Evolutionary conservation across 2,329 filamentous ascomycete species (phyloP).

Genomic region (Calonectria honghensis): DNA sequence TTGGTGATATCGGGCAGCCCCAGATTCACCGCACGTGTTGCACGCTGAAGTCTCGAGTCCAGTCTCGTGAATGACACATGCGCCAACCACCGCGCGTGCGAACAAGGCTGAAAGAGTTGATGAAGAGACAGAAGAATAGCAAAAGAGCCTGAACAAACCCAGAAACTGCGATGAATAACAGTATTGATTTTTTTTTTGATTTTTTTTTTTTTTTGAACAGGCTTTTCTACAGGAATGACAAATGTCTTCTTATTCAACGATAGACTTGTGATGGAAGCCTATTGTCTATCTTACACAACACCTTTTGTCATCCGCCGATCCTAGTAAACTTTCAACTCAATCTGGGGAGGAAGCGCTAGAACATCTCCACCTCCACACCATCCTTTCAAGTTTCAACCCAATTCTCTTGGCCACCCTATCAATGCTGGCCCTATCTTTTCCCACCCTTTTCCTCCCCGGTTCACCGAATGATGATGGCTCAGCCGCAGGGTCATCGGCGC

Average conservation of each 20-base stretch:
- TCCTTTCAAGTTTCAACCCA: constrained; percentile 33
- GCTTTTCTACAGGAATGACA: not conserved
- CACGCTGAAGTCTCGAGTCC: not conserved
- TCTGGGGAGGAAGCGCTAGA: constrained; percentile 25
- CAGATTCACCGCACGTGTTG: constrained; percentile 30
- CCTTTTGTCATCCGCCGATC: constrained; percentile 1
- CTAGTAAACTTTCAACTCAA: constrained; percentile 29
- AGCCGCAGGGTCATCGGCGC: constrained; percentile 52
- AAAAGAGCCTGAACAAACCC: not conserved
- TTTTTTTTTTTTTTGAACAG: too few species aligned
- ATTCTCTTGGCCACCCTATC: constrained; percentile 41
- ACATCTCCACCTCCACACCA: constrained; percentile 28
- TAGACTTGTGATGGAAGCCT: not conserved
- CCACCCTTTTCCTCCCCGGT: constrained; percentile 43
- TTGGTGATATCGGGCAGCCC: constrained; percentile 11
- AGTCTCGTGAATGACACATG: not conserved
- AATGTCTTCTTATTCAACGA: not conserved
- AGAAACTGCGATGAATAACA: not conserved
- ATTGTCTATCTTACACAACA: not conserved
- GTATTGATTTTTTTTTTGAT: not conserved
- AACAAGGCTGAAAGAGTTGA: not conserved
- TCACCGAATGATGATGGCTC: constrained; percentile 48
- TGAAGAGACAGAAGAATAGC: not conserved
- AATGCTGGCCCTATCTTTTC: constrained; percentile 19
- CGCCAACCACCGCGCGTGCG: not conserved